Evolutionary conservation across 768 basidiomycete species (phyloP).

Genomic region (Lentinula guzmanii): DNA sequence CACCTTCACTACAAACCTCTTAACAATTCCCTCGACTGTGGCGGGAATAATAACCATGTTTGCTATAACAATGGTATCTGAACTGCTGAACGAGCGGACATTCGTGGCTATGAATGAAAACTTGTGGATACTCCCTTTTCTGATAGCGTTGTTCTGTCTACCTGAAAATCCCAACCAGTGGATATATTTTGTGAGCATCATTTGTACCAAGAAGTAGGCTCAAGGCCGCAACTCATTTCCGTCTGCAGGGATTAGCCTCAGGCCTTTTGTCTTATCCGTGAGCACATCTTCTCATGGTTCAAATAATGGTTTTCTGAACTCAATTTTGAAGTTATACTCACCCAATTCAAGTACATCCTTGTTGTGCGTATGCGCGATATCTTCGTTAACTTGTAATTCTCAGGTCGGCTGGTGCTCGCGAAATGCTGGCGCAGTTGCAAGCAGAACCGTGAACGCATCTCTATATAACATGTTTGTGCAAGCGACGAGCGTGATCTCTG

Average conservation of each 20-base stretch:
- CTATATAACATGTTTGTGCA: slow-evolving; percentile 56
- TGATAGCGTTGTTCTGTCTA: slow-evolving; percentile 48
- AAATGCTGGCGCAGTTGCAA: slow-evolving; percentile 54
- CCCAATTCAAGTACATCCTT: slow-evolving; percentile 35
- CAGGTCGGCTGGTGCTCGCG: slow-evolving; percentile 54
- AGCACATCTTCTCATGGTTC: slow-evolving; percentile 14
- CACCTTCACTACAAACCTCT: slow-evolving; percentile 55
- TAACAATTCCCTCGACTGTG: slow-evolving; percentile 51
- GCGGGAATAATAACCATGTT: slow-evolving; percentile 50
- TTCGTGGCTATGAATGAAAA: slow-evolving; percentile 48
- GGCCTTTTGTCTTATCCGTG: slow-evolving; percentile 42
- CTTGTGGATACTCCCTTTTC: slow-evolving; percentile 56
- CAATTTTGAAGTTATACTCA: slow-evolving; percentile 31
- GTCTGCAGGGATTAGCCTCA: slow-evolving; percentile 31
- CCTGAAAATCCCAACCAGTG: slow-evolving; percentile 45
- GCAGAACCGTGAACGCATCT: slow-evolving; percentile 54
- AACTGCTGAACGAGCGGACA: slow-evolving; percentile 47
- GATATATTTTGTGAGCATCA: slow-evolving; percentile 40
- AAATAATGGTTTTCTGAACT: slow-evolving; percentile 11
- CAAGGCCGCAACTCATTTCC: neutral
- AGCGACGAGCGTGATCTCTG: slow-evolving; percentile 34
- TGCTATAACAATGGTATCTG: slow-evolving; percentile 42
- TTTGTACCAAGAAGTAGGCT: no score
- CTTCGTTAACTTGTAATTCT: neutral
- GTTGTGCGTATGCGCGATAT: neutral